Evolutionary conservation across 257 asterid species (phyloP).

Genomic region (Ophiorrhiza pumila): DNA sequence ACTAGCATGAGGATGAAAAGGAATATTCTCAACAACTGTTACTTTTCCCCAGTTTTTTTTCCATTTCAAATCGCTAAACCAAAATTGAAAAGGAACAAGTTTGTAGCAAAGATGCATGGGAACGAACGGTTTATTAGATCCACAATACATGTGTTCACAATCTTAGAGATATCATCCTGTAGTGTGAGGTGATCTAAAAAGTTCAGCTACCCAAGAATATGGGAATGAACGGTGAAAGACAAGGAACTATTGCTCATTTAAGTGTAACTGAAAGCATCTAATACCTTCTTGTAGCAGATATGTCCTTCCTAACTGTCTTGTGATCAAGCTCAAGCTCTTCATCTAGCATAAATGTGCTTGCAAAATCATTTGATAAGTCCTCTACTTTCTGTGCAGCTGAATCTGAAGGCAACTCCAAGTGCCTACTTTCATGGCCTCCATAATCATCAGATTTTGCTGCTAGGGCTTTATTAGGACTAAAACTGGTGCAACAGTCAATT

Average conservation of each 20-base stretch:
- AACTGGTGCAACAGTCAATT: conserved; percentile 15
- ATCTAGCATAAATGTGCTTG: conserved; percentile 71
- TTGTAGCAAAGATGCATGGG: not conserved
- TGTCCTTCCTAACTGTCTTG: conserved; percentile 32
- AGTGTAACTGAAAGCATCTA: conserved; percentile 9
- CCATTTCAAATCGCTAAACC: not conserved
- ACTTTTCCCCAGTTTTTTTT: not conserved
- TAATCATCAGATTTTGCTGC: conserved; percentile 17
- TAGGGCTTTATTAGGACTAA: conserved; percentile 23
- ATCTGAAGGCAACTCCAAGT: conserved; percentile 26
- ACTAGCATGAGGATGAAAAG: not conserved
- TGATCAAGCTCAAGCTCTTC: conserved; percentile 79
- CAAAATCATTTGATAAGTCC: conserved; percentile 56
- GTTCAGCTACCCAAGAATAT: not conserved
- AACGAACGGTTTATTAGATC: not conserved
- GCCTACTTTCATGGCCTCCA: conserved; percentile 23
- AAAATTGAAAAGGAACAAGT: not conserved
- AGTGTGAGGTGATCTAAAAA: not conserved
- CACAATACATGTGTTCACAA: not conserved
- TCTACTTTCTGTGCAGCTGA: conserved; percentile 32
- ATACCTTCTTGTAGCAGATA: conserved; percentile 52
- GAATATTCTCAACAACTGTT: not conserved
- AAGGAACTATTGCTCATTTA: not conserved
- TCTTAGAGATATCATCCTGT: not conserved
- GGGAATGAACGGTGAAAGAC: not conserved